A percentile compares a stretch with the other conserved stretches of the same genome.
These are phyloP conservation scores for Beauveria scarabaeidicola DNA, from an alignment of 2,329 filamentous ascomycete species.

Conservation along the genomic window DNA sequence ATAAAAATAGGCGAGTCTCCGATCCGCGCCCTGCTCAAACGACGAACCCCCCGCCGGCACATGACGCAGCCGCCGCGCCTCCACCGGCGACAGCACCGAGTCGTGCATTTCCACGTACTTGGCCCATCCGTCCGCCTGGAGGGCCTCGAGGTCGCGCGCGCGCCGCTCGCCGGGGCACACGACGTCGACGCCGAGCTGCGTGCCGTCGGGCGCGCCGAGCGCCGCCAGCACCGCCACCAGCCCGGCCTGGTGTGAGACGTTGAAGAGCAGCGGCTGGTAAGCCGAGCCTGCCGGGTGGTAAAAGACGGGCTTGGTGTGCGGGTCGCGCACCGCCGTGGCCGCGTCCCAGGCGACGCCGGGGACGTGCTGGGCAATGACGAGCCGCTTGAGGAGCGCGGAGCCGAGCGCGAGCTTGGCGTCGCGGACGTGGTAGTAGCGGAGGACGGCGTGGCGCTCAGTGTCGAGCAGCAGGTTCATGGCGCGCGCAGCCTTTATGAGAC, in stretches of 20 bases:
- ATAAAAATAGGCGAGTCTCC: conserved; percentile 58
- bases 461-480: conserved; percentile 43
- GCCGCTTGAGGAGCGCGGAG: conserved; percentile 66
- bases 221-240: conserved; percentile 59
- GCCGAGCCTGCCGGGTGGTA: conserved; percentile 37
- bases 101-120: conserved; percentile 63
- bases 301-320: conserved; percentile 46
- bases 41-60: conserved; percentile 22
- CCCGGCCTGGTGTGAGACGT: conserved; percentile 71
- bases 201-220: conserved; percentile 21
- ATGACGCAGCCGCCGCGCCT: conserved; percentile 53
- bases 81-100: conserved; percentile 57
- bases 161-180: conserved; percentile 65
- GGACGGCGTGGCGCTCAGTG: conserved; percentile 48
- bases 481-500: conserved; percentile 38
- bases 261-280: conserved; percentile 53
- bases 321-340: conserved; percentile 48
- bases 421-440: conserved; percentile 55
- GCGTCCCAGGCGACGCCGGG: conserved; percentile 52
- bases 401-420: conserved; percentile 69
- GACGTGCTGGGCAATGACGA: conserved; percentile 49
- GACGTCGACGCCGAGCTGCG: conserved; percentile 63
- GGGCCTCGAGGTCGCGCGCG: conserved; percentile 48
- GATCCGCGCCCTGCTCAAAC: conserved; percentile 30
- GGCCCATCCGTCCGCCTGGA: conserved; percentile 52